phyloP scores from a whole-genome alignment of 2,329 filamentous ascomycete genomes.

The Rhynchosporium graminicola region DNA sequence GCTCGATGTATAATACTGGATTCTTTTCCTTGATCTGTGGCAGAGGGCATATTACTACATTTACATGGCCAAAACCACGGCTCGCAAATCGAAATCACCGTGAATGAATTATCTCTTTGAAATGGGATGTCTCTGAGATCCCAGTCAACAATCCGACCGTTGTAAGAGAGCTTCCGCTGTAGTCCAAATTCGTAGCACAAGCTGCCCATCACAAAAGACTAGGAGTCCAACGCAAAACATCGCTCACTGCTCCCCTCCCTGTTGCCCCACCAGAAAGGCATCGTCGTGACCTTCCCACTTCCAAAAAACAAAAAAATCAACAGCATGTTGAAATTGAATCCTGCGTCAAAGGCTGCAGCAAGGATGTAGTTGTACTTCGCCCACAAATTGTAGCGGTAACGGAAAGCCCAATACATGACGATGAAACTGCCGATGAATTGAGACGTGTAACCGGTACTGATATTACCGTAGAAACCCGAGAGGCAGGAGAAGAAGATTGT shows the following conservation, averaged over 20 bases:
- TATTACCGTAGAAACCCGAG: slow-evolving; percentile 59
- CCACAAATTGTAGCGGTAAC: slow-evolving; percentile 58
- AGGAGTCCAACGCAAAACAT: slow-evolving; percentile 52
- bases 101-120: no score
- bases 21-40: no score
- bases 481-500: slow-evolving; percentile 62
- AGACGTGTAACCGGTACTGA: slow-evolving; percentile 59
- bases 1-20: no score
- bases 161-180: no score
- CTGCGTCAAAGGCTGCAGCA: slow-evolving; percentile 63
- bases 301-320: slow-evolving; percentile 62
- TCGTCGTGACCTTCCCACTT: slow-evolving; percentile 55
- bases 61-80: no score
- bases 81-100: no score
- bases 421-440: slow-evolving; percentile 59
- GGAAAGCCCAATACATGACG: slow-evolving; percentile 60
- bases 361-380: slow-evolving; percentile 62
- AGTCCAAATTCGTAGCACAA: no score
- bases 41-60: no score
- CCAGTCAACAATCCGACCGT: no score
- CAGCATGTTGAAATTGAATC: slow-evolving; percentile 62
- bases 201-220: background rate
- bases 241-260: slow-evolving; percentile 56
- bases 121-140: no score
- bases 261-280: slow-evolving; percentile 67